Conservation (phyloP, 106 monocot species). For the Dendrobium huoshanense region DNA sequence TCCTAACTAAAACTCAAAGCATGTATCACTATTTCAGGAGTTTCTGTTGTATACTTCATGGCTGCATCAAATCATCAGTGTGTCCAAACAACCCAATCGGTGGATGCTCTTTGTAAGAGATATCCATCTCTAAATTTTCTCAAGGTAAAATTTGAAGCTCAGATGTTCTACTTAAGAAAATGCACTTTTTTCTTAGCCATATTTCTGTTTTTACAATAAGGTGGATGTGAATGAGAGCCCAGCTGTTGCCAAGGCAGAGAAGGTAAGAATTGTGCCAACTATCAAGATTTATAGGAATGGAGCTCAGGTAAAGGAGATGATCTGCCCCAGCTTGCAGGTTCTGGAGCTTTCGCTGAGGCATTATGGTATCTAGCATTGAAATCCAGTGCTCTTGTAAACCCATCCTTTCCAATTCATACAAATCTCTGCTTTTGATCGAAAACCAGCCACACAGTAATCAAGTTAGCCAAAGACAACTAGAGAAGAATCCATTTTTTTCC, state of each 20-base stretch:
- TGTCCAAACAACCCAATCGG: conserved; percentile 46
- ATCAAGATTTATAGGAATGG: conserved; percentile 65
- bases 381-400: too few relatives aligned
- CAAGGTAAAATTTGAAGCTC: conserved; percentile 42
- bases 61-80: conserved; percentile 42
- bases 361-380: conserved; percentile 20
- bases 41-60: conserved; percentile 75
- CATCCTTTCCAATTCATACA: not conserved
- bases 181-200: not conserved
- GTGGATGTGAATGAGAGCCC: conserved; percentile 23
- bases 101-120: conserved; percentile 52
- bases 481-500: not conserved
- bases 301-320: conserved; percentile 48
- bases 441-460: conserved; percentile 1
- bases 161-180: not conserved
- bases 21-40: conserved; percentile 30
- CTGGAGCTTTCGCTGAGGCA: conserved; percentile 48
- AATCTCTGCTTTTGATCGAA: too few relatives aligned
- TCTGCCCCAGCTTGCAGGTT: conserved; percentile 47
- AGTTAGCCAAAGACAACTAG: not conserved
- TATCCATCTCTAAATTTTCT: conserved; percentile 84
- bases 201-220: conserved; percentile 3
- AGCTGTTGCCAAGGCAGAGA: conserved; percentile 37
- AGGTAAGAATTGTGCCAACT: conserved; percentile 53
- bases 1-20: not conserved